Percentiles rank a stretch among this genome's conserved stretches.
Evolutionary conservation across 2,329 filamentous ascomycete species (phyloP).

Genomic region (Phialophora expanda): DNA sequence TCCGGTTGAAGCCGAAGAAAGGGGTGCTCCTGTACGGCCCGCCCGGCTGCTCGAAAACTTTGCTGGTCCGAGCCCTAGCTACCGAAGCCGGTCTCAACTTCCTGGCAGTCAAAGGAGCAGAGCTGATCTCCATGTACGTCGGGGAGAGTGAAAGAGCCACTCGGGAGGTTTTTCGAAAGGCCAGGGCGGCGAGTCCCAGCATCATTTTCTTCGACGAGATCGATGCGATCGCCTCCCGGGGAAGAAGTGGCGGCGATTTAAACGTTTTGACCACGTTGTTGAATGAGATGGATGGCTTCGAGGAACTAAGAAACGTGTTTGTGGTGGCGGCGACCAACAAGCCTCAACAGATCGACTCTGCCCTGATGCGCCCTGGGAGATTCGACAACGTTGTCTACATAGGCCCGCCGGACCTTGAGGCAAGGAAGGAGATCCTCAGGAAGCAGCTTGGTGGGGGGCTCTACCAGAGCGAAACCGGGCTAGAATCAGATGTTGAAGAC

Average conservation of each 20-base stretch:
- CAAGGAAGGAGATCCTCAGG: conserved; percentile 75
- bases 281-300: conserved; percentile 96
- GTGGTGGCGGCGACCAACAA: conserved; percentile 92
- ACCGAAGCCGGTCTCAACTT: conserved; percentile 93
- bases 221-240: conserved; percentile 74
- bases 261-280: conserved; percentile 89
- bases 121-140: conserved; percentile 95
- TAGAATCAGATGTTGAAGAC: conserved; percentile 63
- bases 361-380: conserved; percentile 81
- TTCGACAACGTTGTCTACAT: conserved; percentile 88
- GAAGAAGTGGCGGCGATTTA: conserved; percentile 61
- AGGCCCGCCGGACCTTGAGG: conserved; percentile 74
- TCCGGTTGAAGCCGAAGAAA: conserved; percentile 69
- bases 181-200: conserved; percentile 81
- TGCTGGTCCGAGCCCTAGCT: conserved; percentile 87
- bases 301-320: conserved; percentile 79
- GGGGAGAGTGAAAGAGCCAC: conserved; percentile 89
- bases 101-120: conserved; percentile 89
- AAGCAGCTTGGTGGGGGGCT: conserved; percentile 68
- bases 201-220: conserved; percentile 99
- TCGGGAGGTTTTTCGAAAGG: conserved; percentile 83
- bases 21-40: conserved; percentile 89
- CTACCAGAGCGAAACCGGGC: conserved; percentile 59
- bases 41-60: conserved; percentile 92
- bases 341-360: conserved; percentile 82